A percentile compares a stretch with the other conserved stretches of the same genome.
Conservation (phyloP, 2,329 filamentous ascomycete species). For the Talaromyces funiculosus region DNA sequence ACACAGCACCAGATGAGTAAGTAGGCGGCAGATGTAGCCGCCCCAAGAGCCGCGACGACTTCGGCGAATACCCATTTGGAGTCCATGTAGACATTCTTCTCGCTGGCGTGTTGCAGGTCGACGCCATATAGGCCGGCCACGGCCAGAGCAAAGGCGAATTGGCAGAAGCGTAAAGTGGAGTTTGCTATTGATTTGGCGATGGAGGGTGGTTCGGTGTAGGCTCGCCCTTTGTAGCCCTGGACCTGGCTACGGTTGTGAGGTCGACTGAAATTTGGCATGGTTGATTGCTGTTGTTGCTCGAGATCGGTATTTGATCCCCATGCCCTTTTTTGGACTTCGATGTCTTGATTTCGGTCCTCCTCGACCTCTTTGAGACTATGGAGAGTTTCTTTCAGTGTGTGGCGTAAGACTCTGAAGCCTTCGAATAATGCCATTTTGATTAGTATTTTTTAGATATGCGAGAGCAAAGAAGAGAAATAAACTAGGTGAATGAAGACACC, state of each 20-base stretch:
- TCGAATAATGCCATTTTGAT: too few species aligned
- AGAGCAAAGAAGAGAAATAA: too few species aligned
- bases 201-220: slow-evolving; percentile 11
- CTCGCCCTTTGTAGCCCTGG: not conserved
- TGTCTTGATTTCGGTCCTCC: slow-evolving; percentile 23
- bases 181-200: slow-evolving; percentile 22
- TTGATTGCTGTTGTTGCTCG: not conserved
- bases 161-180: slow-evolving; percentile 60
- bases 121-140: slow-evolving; percentile 73
- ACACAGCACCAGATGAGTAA: slow-evolving; percentile 50
- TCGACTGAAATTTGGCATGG: not conserved
- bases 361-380: too few species aligned
- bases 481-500: too few species aligned
- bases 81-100: slow-evolving; percentile 49
- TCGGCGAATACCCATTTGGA: slow-evolving; percentile 76
- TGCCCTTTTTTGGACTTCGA: not conserved
- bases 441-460: too few species aligned
- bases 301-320: not conserved
- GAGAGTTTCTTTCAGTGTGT: too few species aligned
- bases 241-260: not conserved
- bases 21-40: slow-evolving; percentile 61
- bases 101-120: slow-evolving; percentile 55
- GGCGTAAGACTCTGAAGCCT: slow-evolving; percentile 24
- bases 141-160: slow-evolving; percentile 69
- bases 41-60: slow-evolving; percentile 61